Evolutionary conservation across 1,284 basidiomycete species (phyloP).

Genomic region (Caloboletus firmus): DNA sequence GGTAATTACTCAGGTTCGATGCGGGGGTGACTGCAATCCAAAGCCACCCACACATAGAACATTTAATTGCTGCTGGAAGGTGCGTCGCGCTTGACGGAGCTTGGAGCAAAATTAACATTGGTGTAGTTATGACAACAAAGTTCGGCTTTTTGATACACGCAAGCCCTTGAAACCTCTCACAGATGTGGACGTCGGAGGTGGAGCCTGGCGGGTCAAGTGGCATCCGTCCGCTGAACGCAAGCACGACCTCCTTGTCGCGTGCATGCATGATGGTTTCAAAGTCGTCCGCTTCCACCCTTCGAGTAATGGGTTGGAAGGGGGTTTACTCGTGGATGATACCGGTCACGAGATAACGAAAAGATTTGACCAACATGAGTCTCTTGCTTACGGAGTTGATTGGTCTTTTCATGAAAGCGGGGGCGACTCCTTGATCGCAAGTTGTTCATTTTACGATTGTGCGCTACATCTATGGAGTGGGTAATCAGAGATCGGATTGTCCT

Average conservation of each 20-base stretch:
- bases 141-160: slow-evolving; percentile 85
- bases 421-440: slow-evolving; percentile 74
- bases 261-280: slow-evolving; percentile 98
- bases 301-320: not conserved
- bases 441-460: slow-evolving; percentile 94
- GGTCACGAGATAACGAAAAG: slow-evolving; percentile 49
- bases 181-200: slow-evolving; percentile 78
- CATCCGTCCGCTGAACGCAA: slow-evolving; percentile 68
- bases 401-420: slow-evolving; percentile 41
- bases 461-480: slow-evolving; percentile 80
- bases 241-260: slow-evolving; percentile 81
- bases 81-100: slow-evolving; percentile 32
- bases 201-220: slow-evolving; percentile 97
- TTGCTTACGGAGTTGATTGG: slow-evolving; percentile 98
- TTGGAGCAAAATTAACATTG: not conserved
- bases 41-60: slow-evolving; percentile 75
- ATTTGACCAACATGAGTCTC: slow-evolving; percentile 78
- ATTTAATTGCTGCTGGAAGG: slow-evolving; percentile 92
- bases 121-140: slow-evolving; percentile 78
- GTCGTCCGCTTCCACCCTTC: slow-evolving; percentile 49
- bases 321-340: slow-evolving; percentile 13
- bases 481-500: not conserved
- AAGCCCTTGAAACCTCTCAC: slow-evolving; percentile 61
- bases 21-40: slow-evolving; percentile 94
- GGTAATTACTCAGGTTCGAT: slow-evolving; percentile 55